Base-by-base conservation (phyloP, 2,329 filamentous ascomycete genomes). In the Hymenoscyphus linearis region DNA sequence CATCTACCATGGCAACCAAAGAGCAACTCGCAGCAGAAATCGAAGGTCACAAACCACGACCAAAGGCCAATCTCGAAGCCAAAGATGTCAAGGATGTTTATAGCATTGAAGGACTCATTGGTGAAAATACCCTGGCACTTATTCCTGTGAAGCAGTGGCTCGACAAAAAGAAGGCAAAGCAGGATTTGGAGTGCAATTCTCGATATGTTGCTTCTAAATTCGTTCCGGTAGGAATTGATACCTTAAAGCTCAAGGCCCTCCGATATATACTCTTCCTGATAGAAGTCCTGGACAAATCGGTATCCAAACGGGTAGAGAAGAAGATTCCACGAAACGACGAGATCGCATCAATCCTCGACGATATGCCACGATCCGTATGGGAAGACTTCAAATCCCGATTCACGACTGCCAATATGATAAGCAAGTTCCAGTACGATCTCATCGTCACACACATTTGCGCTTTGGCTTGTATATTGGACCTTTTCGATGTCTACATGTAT, bases 101-200 rank as follows among this genome's bases (percentile, higher is more conserved):
- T 74, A 79, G 87, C 3, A 79, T 85, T 16, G 80, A 85, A 34
- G 78, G 78, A 7, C 78, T 95, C 40, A 85, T 95, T 58, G 88
- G 88, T 1, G 75, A 77, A 25, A 86, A 89, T 40, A 82, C 89
- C 26, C 81, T 92, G 73, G 83, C 84, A 57, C 76, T 84, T 13
- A 79, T 95, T 7, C 84, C 86, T 12, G 82, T 93, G 61, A 84
- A 85, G 70, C 86, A 91, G 66, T 95, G 90, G 90, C 81, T 88
- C 65, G 84, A 91, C 62, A 81, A 82, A 55, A 79, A 82, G n/a
- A 81, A 82, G 67, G 80, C 81, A 26, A 80, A 81, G 35, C 78
- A 86, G 66, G 78, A 80, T 58, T 79, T 90, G 40, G 72, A 80
- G 53, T 76, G 86, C 36, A 76, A 74, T 50, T 89, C 85, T 40